These are phyloP conservation scores for Pneumocystis wakefieldiae DNA, from an alignment of 1,139 yeast species.

Conservation along the genomic window DNA sequence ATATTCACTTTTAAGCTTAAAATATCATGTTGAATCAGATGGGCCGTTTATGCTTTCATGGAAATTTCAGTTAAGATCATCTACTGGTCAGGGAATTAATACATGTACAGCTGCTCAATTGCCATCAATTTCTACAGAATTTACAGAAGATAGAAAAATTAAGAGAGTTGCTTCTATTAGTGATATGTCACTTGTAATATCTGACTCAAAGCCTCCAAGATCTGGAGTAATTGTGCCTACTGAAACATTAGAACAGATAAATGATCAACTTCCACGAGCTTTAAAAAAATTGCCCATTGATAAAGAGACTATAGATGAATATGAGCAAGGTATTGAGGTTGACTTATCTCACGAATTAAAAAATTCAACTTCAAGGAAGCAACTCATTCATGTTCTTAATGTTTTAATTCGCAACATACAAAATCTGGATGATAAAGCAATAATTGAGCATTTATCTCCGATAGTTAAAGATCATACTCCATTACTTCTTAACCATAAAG, in stretches of 20 bases:
- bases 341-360: slow-evolving; percentile 29
- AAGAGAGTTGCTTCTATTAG: slow-evolving; percentile 77
- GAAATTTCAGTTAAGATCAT: slow-evolving; percentile 77
- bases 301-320: slow-evolving; percentile 18
- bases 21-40: slow-evolving; percentile 40
- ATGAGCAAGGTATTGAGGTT: slow-evolving; percentile 28
- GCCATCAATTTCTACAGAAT: not conserved
- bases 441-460: slow-evolving; percentile 47
- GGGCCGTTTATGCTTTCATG: slow-evolving; percentile 63
- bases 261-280: slow-evolving; percentile 64
- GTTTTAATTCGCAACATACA: slow-evolving; percentile 61
- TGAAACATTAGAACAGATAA: slow-evolving; percentile 74
- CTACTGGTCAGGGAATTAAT: slow-evolving; percentile 39
- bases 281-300: slow-evolving; percentile 47
- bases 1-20: slow-evolving; percentile 66
- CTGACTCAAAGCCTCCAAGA: slow-evolving; percentile 50
- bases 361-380: slow-evolving; percentile 11
- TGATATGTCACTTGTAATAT: slow-evolving; percentile 74
- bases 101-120: slow-evolving; percentile 9
- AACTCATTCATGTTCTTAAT: slow-evolving; percentile 63
- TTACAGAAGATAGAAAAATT: slow-evolving; percentile 14
- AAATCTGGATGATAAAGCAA: slow-evolving; percentile 54
- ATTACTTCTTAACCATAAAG: slow-evolving; percentile 32
- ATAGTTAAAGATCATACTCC: slow-evolving; percentile 54
- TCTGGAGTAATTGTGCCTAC: slow-evolving; percentile 80